Conservation (phyloP, 2,329 filamentous ascomycete genomes). For the Epicoccum sorghinum region DNA sequence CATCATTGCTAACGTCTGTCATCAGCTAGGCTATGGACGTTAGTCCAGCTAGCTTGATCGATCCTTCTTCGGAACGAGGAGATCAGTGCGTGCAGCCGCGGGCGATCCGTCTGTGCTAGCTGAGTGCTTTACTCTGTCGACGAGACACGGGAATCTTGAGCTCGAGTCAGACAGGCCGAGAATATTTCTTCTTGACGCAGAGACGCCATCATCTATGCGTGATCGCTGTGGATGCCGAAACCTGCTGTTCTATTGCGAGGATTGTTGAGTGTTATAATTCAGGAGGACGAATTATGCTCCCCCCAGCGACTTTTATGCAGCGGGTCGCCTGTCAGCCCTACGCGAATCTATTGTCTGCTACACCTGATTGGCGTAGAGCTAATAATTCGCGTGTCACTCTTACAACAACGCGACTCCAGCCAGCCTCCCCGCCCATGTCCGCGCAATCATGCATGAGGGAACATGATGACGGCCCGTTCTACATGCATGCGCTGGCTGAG, state of each 20-base stretch:
- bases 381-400: constrained; percentile 13
- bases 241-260: constrained; percentile 12
- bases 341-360: constrained; percentile 6
- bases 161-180: constrained; percentile 3
- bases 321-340: constrained; percentile 16
- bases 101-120: constrained; percentile 20
- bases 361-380: constrained; percentile 12
- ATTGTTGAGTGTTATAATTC: constrained; percentile 10
- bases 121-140: constrained; percentile 5
- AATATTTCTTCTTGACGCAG: constrained; percentile 12
- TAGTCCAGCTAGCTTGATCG: constrained; percentile 18
- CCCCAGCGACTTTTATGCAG: constrained; percentile 11
- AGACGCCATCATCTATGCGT: constrained; percentile 9
- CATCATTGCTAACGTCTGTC: background rate
- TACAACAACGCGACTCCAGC: constrained; percentile 8
- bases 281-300: constrained; percentile 16
- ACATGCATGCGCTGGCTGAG: constrained; percentile 18
- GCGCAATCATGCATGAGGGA: constrained; percentile 11
- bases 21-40: constrained; percentile 1
- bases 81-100: constrained; percentile 22
- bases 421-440: constrained; percentile 7
- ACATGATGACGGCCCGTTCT: constrained; percentile 9
- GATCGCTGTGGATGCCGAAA: constrained; percentile 5
- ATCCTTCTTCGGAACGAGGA: constrained; percentile 19
- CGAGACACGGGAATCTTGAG: constrained; percentile 5